Conservation (phyloP, 192 early-diverging fungal species). For the Rhizophagus prolifer region DNA sequence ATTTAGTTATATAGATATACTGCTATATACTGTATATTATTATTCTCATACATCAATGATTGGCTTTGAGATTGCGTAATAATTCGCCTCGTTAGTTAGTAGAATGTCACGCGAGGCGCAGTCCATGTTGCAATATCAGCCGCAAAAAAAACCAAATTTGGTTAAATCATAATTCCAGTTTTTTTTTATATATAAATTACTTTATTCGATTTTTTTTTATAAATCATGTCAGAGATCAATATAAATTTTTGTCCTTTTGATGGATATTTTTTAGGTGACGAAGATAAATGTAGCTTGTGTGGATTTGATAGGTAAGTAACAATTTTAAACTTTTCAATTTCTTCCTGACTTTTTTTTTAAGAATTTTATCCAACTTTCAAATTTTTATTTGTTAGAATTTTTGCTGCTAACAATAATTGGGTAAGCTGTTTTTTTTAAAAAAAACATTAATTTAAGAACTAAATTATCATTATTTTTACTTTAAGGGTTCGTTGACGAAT, state of each 20-base stretch:
- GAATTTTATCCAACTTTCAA: background rate
- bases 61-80: too few relatives aligned
- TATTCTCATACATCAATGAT: too few relatives aligned
- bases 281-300: background rate
- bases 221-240: background rate
- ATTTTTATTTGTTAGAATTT: background rate
- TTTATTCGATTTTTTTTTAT: too few relatives aligned
- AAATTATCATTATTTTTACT: background rate
- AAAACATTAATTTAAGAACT: background rate
- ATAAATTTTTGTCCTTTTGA: constrained; percentile 18
- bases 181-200: too few relatives aligned
- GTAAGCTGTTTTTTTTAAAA: background rate
- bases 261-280: background rate
- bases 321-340: background rate
- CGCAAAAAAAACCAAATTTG: too few relatives aligned
- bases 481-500: background rate
- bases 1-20: too few relatives aligned
- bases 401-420: background rate
- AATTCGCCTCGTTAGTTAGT: too few relatives aligned
- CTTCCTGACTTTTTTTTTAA: background rate
- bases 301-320: background rate
- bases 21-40: too few relatives aligned
- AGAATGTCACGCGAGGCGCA: too few relatives aligned
- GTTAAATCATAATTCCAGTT: too few relatives aligned
- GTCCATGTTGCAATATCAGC: too few relatives aligned